These are phyloP conservation scores for Fusarium pseudograminearum DNA, from an alignment of 2,329 filamentous ascomycete genomes.

Conservation along the genomic window DNA sequence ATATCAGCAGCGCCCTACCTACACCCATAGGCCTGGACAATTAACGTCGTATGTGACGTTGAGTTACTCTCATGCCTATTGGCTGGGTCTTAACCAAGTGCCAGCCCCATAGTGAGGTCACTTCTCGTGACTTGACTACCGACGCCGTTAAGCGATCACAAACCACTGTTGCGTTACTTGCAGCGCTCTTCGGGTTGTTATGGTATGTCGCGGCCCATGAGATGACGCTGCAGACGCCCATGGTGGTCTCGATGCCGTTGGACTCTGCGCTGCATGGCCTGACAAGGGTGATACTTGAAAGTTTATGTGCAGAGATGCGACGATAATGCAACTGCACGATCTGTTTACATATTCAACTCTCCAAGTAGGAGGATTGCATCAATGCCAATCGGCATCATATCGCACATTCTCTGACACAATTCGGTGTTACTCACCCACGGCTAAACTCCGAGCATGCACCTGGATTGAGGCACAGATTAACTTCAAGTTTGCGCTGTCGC, in stretches of 20 bases:
- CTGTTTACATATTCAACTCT: conserved; percentile 22
- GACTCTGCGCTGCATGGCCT: conserved; percentile 31
- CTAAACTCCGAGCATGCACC: neutral
- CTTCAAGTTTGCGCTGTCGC: neutral
- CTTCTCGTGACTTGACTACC: conserved; percentile 23
- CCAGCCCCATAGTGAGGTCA: conserved; percentile 9
- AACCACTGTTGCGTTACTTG: conserved; percentile 14
- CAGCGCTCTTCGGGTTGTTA: conserved; percentile 10
- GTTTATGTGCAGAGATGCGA: conserved; percentile 14
- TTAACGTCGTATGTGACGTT: conserved; percentile 9
- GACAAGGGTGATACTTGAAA: conserved; percentile 18
- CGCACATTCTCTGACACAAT: neutral
- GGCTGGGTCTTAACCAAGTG: conserved; percentile 14
- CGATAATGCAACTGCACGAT: conserved; percentile 10
- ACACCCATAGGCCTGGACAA: conserved; percentile 21
- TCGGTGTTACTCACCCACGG: conserved; percentile 1
- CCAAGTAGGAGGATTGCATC: neutral
- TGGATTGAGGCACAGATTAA: neutral
- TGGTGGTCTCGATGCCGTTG: conserved; percentile 41
- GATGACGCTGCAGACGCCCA: conserved; percentile 31
- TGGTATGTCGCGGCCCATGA: conserved; percentile 14
- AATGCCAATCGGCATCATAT: neutral
- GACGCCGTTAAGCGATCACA: conserved; percentile 10
- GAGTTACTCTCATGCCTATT: conserved; percentile 11
- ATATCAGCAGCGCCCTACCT: conserved; percentile 23